Percentiles rank a stretch among this genome's conserved stretches.
These are phyloP conservation scores for Lasiosphaeriaceae sp. DNA, from an alignment of 495 filamentous ascomycete genomes.

Conservation along the genomic window DNA sequence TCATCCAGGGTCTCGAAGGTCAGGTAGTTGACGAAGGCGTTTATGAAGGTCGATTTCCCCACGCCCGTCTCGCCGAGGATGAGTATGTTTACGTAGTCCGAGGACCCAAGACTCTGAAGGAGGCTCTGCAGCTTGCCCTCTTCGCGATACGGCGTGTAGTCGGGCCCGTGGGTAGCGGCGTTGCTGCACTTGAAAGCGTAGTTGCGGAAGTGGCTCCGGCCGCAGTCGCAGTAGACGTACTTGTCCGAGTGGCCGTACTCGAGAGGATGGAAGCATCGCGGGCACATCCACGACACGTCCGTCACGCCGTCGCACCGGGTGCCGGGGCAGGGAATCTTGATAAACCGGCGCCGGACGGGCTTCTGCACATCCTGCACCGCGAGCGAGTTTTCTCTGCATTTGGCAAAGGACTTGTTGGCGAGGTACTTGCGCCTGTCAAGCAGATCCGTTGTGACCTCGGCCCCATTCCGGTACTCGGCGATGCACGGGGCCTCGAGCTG, in stretches of 20 bases:
- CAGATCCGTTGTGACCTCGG: too few relatives aligned
- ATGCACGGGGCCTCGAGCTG: too few relatives aligned
- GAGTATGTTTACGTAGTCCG: slow-evolving; percentile 38
- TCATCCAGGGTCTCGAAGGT: slow-evolving; percentile 32
- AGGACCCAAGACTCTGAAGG: background rate
- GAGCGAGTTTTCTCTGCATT: too few relatives aligned
- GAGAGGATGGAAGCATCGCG: slow-evolving; percentile 20
- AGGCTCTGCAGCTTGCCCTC: slow-evolving; percentile 1
- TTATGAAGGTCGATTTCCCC: slow-evolving; percentile 45
- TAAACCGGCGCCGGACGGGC: slow-evolving; percentile 21
- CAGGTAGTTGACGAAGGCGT: slow-evolving; percentile 44
- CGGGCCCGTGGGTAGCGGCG: slow-evolving; percentile 20
- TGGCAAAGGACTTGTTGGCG: too few relatives aligned
- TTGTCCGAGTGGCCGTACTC: slow-evolving; percentile 32
- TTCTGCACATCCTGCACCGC: background rate
- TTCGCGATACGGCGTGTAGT: background rate
- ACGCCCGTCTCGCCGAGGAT: slow-evolving; percentile 44
- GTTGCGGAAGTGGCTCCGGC: slow-evolving; percentile 14
- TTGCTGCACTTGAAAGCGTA: slow-evolving; percentile 33
- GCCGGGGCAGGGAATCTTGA: slow-evolving; percentile 32
- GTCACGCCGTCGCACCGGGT: slow-evolving; percentile 12
- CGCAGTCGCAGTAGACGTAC: slow-evolving; percentile 38
- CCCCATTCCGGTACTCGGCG: too few relatives aligned
- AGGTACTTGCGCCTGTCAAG: too few relatives aligned
- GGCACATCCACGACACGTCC: slow-evolving; percentile 30